Base-by-base conservation (phyloP, 2,329 filamentous ascomycete genomes). In the Hirsutella minnesotensis region DNA sequence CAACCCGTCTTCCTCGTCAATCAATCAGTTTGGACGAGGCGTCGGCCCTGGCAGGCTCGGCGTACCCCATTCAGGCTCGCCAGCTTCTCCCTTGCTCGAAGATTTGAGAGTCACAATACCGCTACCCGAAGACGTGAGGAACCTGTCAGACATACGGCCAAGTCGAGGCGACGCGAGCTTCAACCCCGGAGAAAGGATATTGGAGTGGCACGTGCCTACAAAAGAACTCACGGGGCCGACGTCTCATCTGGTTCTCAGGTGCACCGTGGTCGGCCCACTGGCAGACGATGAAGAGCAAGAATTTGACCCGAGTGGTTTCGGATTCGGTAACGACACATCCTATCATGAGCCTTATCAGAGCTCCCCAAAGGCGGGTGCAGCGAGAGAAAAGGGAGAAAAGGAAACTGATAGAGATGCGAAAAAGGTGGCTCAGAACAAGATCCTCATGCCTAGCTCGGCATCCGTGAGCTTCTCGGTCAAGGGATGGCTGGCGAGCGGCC, bases 141-240 rank as follows among this genome's bases (percentile, higher is more conserved):
- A 88, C 56, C 69, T 96, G 15, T 80, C 79, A 5, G 89, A 95
- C 55, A 73, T 95, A 43, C 77, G 86, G 44, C 77, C 88, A 2
- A 85, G 79, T 51, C 80, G 79, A 49, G 90, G 89, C 30, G 90
- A 96, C 51, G 88, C 87, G 3, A 79, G 75, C 44, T 95, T 88
- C 64, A 83, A 77, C 42, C 79, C 83, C 0, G 79, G 79, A 2
- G 86, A 86, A 40, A 73, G 74, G 38, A 61, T 75, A 2, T 69
- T 95, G 9, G 85, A 94, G 60, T 96, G 90, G 90, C 76, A 80
- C 44, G 78, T 96, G 34, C 77, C 81, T 1, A 75, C 77, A 20
- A 89, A 87, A 62, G 88, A 94, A 44, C 72, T 88, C 3, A 73
- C 77, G 1, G 72, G 75, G 1, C 73, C 83, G 2, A 72, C 75